Percentiles rank a stretch among this genome's conserved stretches.
These are phyloP conservation scores for Apophysomyces ossiformis DNA, from an alignment of 371 early-diverging fungal genomes.

Conservation along the genomic window DNA sequence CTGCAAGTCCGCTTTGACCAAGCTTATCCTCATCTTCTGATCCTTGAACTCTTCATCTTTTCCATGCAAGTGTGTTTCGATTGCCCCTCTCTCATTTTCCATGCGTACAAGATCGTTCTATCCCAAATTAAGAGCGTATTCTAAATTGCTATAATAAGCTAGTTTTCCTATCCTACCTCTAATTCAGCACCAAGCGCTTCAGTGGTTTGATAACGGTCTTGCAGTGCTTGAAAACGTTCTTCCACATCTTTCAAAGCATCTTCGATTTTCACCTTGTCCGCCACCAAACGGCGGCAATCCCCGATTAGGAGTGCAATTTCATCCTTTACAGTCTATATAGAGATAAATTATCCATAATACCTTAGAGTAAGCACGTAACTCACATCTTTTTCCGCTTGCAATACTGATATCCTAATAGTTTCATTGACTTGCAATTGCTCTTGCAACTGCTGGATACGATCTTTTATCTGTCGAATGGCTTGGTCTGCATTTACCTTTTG, in stretches of 20 bases:
- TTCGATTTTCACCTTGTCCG: constrained; percentile 4
- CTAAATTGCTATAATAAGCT: not conserved
- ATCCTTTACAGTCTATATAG: no score
- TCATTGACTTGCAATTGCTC: constrained; percentile 60
- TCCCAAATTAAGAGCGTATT: not conserved
- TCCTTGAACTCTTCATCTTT: constrained; percentile 3
- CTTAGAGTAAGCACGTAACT: not conserved
- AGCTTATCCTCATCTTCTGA: not conserved
- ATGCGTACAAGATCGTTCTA: no score
- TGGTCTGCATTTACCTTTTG: not conserved
- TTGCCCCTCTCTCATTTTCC: no score
- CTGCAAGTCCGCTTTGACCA: not conserved
- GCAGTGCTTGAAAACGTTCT: constrained; percentile 12
- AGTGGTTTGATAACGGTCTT: constrained; percentile 17
- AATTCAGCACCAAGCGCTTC: no score
- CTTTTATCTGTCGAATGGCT: not conserved
- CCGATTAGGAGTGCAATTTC: constrained; percentile 13
- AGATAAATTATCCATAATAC: no score
- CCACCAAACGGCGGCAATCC: constrained; percentile 22
- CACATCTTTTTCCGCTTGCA: constrained; percentile 54
- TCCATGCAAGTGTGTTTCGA: no score
- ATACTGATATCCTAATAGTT: constrained; percentile 62
- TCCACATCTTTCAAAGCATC: constrained; percentile 11
- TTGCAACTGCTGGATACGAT: not conserved
- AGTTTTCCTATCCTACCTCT: not conserved